Conservation (phyloP, 2,329 filamentous ascomycete genomes). For the Ophiostoma sp. region DNA sequence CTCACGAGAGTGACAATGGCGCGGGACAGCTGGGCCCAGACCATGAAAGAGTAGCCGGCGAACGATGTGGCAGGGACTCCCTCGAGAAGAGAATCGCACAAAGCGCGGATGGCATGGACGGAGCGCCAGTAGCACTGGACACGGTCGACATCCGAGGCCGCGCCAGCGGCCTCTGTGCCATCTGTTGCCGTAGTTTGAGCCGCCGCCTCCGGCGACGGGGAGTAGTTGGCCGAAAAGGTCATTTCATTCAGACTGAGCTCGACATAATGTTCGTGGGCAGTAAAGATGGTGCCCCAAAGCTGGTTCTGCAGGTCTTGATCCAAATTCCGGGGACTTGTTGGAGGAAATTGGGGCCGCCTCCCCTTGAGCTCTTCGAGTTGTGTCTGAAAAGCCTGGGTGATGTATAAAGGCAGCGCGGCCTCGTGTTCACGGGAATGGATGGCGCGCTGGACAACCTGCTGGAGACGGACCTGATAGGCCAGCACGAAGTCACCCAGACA, state of each 20-base stretch:
- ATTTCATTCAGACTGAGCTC: conserved; percentile 20
- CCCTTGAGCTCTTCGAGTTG: not conserved
- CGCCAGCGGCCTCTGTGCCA: not conserved
- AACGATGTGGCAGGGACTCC: not conserved
- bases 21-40: conserved; percentile 25
- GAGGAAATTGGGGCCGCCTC: not conserved
- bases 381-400: not conserved
- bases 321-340: not conserved
- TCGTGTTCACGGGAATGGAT: conserved; percentile 15
- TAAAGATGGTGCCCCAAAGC: not conserved
- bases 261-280: conserved; percentile 10
- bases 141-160: not conserved
- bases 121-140: conserved; percentile 21
- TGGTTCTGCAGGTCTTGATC: not conserved
- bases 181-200: too few species aligned
- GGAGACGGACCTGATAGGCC: conserved; percentile 43
- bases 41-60: conserved; percentile 16
- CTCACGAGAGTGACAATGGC: conserved; percentile 19
- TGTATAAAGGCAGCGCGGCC: not conserved
- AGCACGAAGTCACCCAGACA: conserved; percentile 52
- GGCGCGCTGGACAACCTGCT: conserved; percentile 41
- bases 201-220: not conserved
- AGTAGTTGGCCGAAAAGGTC: conserved; percentile 8
- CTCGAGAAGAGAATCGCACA: conserved; percentile 18
- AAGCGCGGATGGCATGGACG: conserved; percentile 19